These are phyloP conservation scores for Fusarium sulawesiense DNA, from an alignment of 2,329 filamentous ascomycete species.

Conservation along the genomic window DNA sequence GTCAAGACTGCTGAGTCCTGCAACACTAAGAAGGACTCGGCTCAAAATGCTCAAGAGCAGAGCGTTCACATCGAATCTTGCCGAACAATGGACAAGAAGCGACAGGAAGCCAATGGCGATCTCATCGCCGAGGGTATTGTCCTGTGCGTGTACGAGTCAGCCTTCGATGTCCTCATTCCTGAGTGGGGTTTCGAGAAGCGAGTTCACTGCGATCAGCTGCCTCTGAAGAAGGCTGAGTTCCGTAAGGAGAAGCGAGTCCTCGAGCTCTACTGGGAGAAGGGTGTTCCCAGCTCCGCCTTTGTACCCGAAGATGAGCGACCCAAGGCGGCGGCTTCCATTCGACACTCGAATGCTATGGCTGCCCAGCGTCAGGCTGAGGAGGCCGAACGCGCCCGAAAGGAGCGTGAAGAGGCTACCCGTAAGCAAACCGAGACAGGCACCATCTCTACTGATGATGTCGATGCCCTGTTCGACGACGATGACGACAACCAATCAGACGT, in stretches of 20 bases:
- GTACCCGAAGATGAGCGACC: conserved; percentile 97
- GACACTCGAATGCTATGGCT: conserved; percentile 78
- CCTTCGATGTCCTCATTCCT: conserved; percentile 97
- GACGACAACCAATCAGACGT: conserved; percentile 88
- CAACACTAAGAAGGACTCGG: conserved; percentile 99
- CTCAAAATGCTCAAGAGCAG: conserved; percentile 96
- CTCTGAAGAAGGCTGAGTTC: conserved; percentile 98
- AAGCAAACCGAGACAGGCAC: conserved; percentile 96
- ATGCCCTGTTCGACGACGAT: conserved; percentile 96
- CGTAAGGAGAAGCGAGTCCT: conserved; percentile 94
- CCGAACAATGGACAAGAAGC: conserved; percentile 92
- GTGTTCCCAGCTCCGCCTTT: conserved; percentile 93
- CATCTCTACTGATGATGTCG: conserved; percentile 91
- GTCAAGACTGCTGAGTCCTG: conserved; percentile 94
- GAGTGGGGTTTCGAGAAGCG: conserved; percentile 99
- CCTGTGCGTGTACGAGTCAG: conserved; percentile 96
- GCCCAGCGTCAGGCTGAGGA: conserved; percentile 85
- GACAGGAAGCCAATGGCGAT: conserved; percentile 87
- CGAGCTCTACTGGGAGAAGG: conserved; percentile 99
- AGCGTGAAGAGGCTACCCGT: conserved; percentile 89
- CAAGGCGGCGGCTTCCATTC: conserved; percentile 79
- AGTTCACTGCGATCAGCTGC: conserved; percentile 97
- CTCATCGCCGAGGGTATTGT: conserved; percentile 96
- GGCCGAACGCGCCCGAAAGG: conserved; percentile 82
- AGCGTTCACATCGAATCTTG: conserved; percentile 99